phyloP scores from a whole-genome alignment of 2,329 filamentous ascomycete species.

The Colletotrichum tanaceti region DNA sequence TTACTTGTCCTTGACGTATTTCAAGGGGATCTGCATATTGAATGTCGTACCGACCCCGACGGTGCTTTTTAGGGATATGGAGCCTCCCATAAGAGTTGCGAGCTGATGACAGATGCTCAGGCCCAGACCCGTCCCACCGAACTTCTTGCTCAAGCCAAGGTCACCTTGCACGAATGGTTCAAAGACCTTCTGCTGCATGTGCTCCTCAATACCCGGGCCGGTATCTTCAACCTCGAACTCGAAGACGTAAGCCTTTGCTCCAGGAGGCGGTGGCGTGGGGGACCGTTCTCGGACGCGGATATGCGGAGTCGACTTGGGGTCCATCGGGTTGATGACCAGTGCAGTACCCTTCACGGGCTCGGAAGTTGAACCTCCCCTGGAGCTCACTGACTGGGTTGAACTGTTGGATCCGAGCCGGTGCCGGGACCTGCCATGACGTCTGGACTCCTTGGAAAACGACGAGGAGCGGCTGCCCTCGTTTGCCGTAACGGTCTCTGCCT shows the following conservation, averaged over 20 bases:
- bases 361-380: constrained; percentile 51
- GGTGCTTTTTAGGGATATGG: constrained; percentile 76
- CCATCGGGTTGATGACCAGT: constrained; percentile 71
- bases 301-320: constrained; percentile 63
- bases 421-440: constrained; percentile 55
- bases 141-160: constrained; percentile 87
- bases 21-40: constrained; percentile 83
- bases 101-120: constrained; percentile 91
- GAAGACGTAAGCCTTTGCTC: constrained; percentile 76
- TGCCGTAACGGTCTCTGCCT: constrained; percentile 57
- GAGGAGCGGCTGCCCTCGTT: constrained; percentile 62
- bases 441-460: constrained; percentile 62
- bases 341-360: constrained; percentile 59
- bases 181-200: constrained; percentile 85
- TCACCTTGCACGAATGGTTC: constrained; percentile 97
- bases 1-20: constrained; percentile 76
- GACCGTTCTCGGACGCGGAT: constrained; percentile 65
- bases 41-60: constrained; percentile 83
- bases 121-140: constrained; percentile 87
- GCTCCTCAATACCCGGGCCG: constrained; percentile 83
- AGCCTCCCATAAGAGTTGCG: constrained; percentile 84
- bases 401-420: constrained; percentile 60
- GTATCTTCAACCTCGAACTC: constrained; percentile 92
- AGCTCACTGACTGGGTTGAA: constrained; percentile 63
- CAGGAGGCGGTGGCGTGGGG: constrained; percentile 69